Base-by-base conservation (phyloP, 2,329 filamentous ascomycete species). In the Cryphonectria naterciae region DNA sequence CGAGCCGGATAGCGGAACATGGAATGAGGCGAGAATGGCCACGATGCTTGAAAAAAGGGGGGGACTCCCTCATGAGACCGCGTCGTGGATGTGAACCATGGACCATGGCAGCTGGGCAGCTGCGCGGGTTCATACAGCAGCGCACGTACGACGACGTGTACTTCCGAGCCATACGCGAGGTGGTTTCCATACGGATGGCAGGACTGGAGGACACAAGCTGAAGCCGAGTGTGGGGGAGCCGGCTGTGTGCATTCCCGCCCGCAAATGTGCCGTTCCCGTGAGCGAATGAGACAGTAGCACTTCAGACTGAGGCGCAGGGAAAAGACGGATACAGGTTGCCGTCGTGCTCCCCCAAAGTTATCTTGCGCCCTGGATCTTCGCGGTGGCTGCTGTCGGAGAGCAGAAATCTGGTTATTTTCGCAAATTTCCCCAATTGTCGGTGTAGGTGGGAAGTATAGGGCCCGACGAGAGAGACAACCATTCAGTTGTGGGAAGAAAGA, bases 11-110 rank as follows among this genome's bases (percentile, higher is more conserved):
- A 39, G 2, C 37, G 37, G 37, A 11, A 11, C 8, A 39, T 13
- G 37, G 37, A 10, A 39, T 10, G 10, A 39, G 37, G 10, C 11
- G 37, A 39, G 28, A 22, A 58, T 35, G 13, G 13, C 54, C 28
- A 35, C 73, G 72, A 41, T 69, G n/a, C 39, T 75, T 54, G 66
- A 71, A 28, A 32, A 64, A 35, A 73, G 37, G 37, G 10, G 2
- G 37, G 10, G 8, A 5, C 28, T 58, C 10, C 28, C 8, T 32
- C 4, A 39, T 13, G 37, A 39, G 37, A 39, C 10, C 37, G 10
- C 2, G 37, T 39, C 37, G 37, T 13, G 10, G 37, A 13, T 13
- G 8, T 39, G 37, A 13, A 32, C 2, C 32, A n/a, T n/a, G 35
- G 37, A 10, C 37, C 37, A 39, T 39, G 37, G 11, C 32, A 39